A percentile compares a stretch with the other conserved stretches of the same genome.
phyloP scores from a whole-genome alignment of 352 stramenopile genomes.

The Globisporangium alternatum region DNA sequence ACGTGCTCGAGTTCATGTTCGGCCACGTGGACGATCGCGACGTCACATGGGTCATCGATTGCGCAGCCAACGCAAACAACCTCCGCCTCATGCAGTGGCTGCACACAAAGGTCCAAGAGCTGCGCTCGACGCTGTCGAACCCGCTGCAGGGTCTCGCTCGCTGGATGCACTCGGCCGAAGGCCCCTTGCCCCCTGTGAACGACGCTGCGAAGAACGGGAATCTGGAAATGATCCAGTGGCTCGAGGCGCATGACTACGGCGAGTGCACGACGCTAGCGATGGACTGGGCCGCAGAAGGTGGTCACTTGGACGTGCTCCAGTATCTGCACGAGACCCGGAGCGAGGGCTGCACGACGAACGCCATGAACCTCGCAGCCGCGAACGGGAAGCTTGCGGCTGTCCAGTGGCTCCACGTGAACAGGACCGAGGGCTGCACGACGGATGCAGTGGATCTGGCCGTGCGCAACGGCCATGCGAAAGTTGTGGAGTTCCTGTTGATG shows the following conservation, averaged over 20 bases:
- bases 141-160: not conserved
- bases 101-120: not conserved
- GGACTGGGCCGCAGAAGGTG: not conserved
- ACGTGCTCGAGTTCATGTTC: not conserved
- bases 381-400: not conserved
- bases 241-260: not conserved
- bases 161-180: not conserved
- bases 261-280: not conserved
- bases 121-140: not conserved
- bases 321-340: not conserved
- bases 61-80: not conserved
- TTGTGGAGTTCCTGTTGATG: not conserved
- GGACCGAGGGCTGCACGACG: not conserved
- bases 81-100: not conserved
- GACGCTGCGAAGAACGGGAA: not conserved
- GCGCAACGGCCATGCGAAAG: not conserved
- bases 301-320: not conserved
- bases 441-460: not conserved
- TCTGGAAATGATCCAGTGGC: not conserved
- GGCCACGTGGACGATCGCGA: not conserved
- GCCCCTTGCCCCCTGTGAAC: not conserved
- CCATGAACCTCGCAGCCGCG: not conserved
- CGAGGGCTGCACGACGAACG: not conserved
- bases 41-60: not conserved
- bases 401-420: not conserved